Conservation (phyloP, 1,284 basidiomycete species). For the Microbotryum silenes-acaulis region DNA sequence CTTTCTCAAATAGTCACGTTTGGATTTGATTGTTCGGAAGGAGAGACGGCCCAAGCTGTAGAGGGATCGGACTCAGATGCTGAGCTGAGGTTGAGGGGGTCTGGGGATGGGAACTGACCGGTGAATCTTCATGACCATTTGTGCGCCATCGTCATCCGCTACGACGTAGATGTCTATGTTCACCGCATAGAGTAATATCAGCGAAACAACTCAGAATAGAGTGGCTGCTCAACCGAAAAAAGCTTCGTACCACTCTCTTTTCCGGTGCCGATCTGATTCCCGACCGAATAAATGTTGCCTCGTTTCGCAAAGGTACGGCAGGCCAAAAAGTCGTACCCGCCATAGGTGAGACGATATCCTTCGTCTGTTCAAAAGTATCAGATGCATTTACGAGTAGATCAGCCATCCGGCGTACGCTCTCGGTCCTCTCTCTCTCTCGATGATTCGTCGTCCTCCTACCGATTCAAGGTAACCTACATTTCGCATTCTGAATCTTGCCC, state of each 20-base stretch:
- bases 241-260: conserved; percentile 94
- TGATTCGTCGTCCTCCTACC: not conserved
- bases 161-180: conserved; percentile 78
- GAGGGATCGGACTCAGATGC: not conserved
- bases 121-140: conserved; percentile 87
- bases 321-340: conserved; percentile 92
- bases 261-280: conserved; percentile 95
- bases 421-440: too few relatives aligned
- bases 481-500: conserved; percentile 79
- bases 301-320: conserved; percentile 86
- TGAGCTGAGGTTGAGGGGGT: too few relatives aligned
- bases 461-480: conserved; percentile 52
- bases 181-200: too few relatives aligned
- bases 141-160: conserved; percentile 68
- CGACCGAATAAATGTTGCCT: conserved; percentile 72
- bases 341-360: conserved; percentile 93
- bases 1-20: conserved; percentile 93
- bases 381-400: not conserved
- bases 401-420: not conserved
- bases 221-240: conserved; percentile 36
- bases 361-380: conserved; percentile 58
- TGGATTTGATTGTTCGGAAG: conserved; percentile 93
- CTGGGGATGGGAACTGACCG: conserved; percentile 48
- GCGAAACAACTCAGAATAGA: too few relatives aligned
- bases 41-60: conserved; percentile 84